Evolutionary conservation across 2,329 filamentous ascomycete species (phyloP), one percentile per base, ranked within the genome.

Genomic region (Xylariaceae sp.): DNA sequence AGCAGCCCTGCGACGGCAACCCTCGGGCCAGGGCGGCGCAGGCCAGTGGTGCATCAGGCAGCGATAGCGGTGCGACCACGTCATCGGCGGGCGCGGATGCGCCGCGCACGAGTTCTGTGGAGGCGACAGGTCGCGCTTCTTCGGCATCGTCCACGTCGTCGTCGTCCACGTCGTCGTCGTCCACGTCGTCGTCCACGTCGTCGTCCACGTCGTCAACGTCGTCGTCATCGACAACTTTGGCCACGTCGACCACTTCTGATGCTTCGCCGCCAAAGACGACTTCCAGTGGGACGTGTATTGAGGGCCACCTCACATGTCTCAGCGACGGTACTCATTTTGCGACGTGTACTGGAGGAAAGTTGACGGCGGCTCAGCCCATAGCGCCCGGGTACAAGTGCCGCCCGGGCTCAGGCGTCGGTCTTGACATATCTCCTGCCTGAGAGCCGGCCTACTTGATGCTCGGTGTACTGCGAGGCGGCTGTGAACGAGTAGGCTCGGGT

Each of bases 1-100:
- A 39, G 36, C 53, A 56, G 35, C 22, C 35, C 4, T 57, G 55
- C 22, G 51, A 57, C 31, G 52, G 54, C 0, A 57, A 58, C 19
- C 48, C 54, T 5, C 46, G 45, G 3, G 45, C 42, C 4, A 42
- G 34, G 17, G 27, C 17, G 15, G 29, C 3, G n/a, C n/a, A n/a
- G n/a, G n/a, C n/a, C n/a, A n/a, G n/a, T n/a, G n/a, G n/a, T n/a
- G n/a, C n/a, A n/a, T n/a, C n/a, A n/a, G n/a, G n/a, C n/a, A n/a
- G n/a, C n/a, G n/a, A n/a, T n/a, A n/a, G n/a, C 21, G 21, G 14
- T 27, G 15, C 21, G 19, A 25, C n/a, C 8, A n/a, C 22, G 15
- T 3, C 35, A 16, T n/a, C n/a, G n/a, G n/a, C n/a, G n/a, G n/a
- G n/a, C n/a, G n/a, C n/a, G n/a, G n/a, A n/a, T n/a, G n/a, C n/a